Percentiles rank a stretch among this genome's conserved stretches.
phyloP scores from a whole-genome alignment of 2,329 filamentous ascomycete species.

The Arthrobotrys iridis region DNA sequence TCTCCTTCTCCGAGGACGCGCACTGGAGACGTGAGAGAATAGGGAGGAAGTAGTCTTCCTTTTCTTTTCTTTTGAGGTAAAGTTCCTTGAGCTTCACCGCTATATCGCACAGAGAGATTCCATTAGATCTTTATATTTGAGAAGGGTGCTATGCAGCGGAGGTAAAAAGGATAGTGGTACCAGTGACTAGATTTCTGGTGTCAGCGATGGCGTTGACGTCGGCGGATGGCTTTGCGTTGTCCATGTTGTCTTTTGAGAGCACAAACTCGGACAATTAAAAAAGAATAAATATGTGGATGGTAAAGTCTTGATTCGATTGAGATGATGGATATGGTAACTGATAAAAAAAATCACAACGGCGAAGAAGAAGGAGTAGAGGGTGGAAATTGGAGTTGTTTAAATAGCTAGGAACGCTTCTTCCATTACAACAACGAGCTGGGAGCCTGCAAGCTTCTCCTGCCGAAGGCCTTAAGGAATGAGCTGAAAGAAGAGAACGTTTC shows the following conservation, averaged over 20 bases:
- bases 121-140: neutral
- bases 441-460: neutral
- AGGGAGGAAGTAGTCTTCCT: slow-evolving; percentile 14
- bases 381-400: neutral
- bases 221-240: slow-evolving; percentile 29
- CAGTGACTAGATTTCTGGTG: slow-evolving; percentile 45
- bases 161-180: neutral
- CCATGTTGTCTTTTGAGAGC: slow-evolving; percentile 27
- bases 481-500: slow-evolving; percentile 2
- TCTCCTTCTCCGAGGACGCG: slow-evolving; percentile 39
- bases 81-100: slow-evolving; percentile 44
- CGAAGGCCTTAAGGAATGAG: neutral
- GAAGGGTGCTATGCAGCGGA: neutral
- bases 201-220: slow-evolving; percentile 48
- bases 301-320: no score
- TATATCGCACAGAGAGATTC: neutral
- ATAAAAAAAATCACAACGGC: neutral
- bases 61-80: slow-evolving; percentile 24
- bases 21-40: slow-evolving; percentile 25
- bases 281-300: neutral
- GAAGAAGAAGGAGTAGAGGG: neutral
- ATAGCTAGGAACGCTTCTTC: no score
- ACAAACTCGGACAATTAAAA: neutral
- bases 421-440: no score
- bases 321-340: no score